A percentile compares a stretch with the other conserved stretches of the same genome.
Evolutionary conservation across 2,329 filamentous ascomycete species (phyloP).

Genomic region (Myriosclerotinia curreyana): DNA sequence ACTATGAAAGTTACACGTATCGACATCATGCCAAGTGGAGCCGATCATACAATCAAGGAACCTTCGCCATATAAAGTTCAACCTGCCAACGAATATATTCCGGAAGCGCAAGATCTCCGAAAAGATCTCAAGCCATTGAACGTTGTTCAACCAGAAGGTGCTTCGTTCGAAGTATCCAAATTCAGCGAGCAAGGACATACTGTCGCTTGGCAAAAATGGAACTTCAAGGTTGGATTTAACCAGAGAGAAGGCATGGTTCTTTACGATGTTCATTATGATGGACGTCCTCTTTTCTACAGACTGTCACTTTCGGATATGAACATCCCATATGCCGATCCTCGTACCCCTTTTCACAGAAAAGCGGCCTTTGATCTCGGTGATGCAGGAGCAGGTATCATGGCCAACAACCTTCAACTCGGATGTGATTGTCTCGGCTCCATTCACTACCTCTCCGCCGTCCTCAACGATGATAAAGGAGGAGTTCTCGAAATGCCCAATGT

Average conservation of each 20-base stretch:
- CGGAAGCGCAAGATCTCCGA: slow-evolving; percentile 57
- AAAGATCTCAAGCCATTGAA: slow-evolving; percentile 63
- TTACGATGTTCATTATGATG: slow-evolving; percentile 62
- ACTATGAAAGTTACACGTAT: slow-evolving; percentile 65
- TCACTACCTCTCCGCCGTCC: slow-evolving; percentile 60
- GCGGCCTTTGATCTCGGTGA: slow-evolving; percentile 69
- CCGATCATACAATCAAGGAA: slow-evolving; percentile 55
- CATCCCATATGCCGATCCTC: slow-evolving; percentile 60
- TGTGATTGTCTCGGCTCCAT: slow-evolving; percentile 70
- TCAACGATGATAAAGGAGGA: slow-evolving; percentile 58
- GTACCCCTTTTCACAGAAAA: slow-evolving; percentile 66
- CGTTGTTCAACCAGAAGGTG: slow-evolving; percentile 62
- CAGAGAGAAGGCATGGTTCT: slow-evolving; percentile 64
- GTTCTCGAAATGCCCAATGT: slow-evolving; percentile 61
- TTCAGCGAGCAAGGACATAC: slow-evolving; percentile 52
- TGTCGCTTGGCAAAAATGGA: slow-evolving; percentile 66
- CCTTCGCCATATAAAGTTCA: slow-evolving; percentile 56
- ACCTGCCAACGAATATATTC: slow-evolving; percentile 60
- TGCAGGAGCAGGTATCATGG: slow-evolving; percentile 62
- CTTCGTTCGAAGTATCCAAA: slow-evolving; percentile 55
- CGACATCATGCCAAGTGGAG: slow-evolving; percentile 65
- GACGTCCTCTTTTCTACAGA: slow-evolving; percentile 64
- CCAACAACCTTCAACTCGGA: slow-evolving; percentile 66
- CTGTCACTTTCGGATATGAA: slow-evolving; percentile 63
- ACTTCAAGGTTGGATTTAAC: slow-evolving; percentile 60